Base-by-base conservation (phyloP, 78 protist species). In the Dictyostelium purpureum region DNA sequence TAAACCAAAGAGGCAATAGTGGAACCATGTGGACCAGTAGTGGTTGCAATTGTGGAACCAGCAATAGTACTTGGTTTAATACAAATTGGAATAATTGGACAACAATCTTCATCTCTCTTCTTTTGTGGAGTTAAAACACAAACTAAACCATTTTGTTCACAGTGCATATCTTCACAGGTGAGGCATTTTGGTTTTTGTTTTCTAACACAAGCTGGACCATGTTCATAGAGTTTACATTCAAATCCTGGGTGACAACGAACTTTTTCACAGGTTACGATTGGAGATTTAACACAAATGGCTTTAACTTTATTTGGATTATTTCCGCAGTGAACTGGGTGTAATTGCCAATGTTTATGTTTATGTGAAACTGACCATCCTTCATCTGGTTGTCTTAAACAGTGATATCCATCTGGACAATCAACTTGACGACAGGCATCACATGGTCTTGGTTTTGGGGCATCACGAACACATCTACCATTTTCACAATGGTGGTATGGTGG, bases 1-100 rank as follows among this genome's bases (percentile, higher is more conserved):
- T 33, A 51, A 0, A 45, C 79, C 3, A 73, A 3, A 0, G 79
- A 73, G 0, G 81, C 61, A 51, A 51, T 75, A 0, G 81, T 75
- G 31, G 81, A 47, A 24, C 35, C 61, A 21, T 37, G 9, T 9
- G 69, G 24, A 9, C 74, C 70, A 1, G 47, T 31, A 16, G 90
- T 70, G 0, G 90, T 37, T 4, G 70, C 90, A 67, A 81, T 67
- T 14, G 78, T 81, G 4, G 79, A 51, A 0, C 43, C 78, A 9
- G 56, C 63, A n/a, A 21, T 11, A 0, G 40, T 56, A 19, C 38
- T 28, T 10, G 43, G 65, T 10, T 42, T 42, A 11, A 57, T 56
- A 43, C 90, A 83, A 14, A 43, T 43, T 67, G 90, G 79, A 56
- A 70, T 24, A 43, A 67, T 28, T 71, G 79, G 71, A 57, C 90